Conservation (phyloP, 2,329 filamentous ascomycete species). For the Geosmithia flava region DNA sequence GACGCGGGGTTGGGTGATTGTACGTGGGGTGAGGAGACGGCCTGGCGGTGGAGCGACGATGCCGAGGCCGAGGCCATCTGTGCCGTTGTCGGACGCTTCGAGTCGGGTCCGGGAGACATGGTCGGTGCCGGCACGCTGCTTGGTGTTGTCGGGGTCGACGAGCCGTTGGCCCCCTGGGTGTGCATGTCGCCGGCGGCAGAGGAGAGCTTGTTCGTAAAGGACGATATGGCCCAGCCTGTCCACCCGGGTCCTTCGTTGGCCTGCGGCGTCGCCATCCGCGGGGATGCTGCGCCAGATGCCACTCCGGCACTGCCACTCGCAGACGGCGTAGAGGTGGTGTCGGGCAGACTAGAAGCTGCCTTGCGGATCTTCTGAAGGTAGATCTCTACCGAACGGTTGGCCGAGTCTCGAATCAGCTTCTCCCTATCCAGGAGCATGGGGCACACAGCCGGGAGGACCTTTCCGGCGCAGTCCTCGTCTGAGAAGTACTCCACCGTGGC, state of each 20-base stretch:
- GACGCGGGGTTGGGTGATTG: conserved; percentile 32
- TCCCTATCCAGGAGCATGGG: conserved; percentile 87
- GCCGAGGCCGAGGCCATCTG: conserved; percentile 13
- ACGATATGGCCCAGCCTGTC: conserved; percentile 97
- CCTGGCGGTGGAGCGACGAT: conserved; percentile 48
- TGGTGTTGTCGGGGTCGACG: conserved; percentile 12
- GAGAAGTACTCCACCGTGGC: conserved; percentile 79
- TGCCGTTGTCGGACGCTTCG: conserved; percentile 20
- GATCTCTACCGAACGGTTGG: conserved; percentile 75
- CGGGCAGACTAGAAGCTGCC: conserved; percentile 64
- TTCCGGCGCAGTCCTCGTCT: conserved; percentile 78
- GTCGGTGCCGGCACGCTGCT: conserved; percentile 24
- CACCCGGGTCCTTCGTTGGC: conserved; percentile 39
- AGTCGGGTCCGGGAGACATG: conserved; percentile 24
- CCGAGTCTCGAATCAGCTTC: conserved; percentile 85
- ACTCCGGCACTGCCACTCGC: conserved; percentile 21
- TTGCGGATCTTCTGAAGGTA: conserved; percentile 79
- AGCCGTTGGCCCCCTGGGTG: conserved; percentile 27
- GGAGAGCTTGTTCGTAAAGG: conserved; percentile 89
- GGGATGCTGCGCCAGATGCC: conserved; percentile 25
- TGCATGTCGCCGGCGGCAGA: conserved; percentile 80
- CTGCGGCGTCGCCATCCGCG: conserved; percentile 72
- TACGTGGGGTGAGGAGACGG: conserved; percentile 39
- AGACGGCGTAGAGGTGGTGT: conserved; percentile 61
- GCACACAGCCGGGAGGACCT: conserved; percentile 74